Conservation (phyloP, 306 rosid species). For the Luffa aegyptiaca region DNA sequence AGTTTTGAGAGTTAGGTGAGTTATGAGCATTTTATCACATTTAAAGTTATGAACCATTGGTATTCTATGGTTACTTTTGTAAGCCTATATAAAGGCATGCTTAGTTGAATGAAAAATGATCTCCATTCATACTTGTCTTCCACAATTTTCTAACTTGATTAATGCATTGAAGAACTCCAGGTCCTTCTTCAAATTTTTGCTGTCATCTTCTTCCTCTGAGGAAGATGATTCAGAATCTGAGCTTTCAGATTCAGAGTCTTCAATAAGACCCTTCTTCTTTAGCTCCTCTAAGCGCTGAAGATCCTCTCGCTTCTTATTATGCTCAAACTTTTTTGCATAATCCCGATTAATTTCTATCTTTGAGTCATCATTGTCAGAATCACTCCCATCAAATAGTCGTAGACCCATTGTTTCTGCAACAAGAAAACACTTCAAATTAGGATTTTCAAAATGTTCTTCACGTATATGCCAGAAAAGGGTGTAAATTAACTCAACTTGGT, state of each 20-base stretch:
- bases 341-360: constrained; percentile 44
- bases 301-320: constrained; percentile 83
- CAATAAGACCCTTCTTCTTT: constrained; percentile 57
- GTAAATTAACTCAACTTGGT: background rate
- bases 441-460: background rate
- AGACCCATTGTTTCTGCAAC: constrained; percentile 19
- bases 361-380: constrained; percentile 41
- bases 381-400: constrained; percentile 52
- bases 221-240: constrained; percentile 32
- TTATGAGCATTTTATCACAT: too few species aligned
- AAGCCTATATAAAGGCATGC: too few species aligned
- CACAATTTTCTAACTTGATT: too few species aligned
- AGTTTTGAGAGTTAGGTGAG: too few species aligned
- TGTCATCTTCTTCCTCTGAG: constrained; percentile 22
- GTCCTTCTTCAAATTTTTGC: constrained; percentile 10
- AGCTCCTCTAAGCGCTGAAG: constrained; percentile 72
- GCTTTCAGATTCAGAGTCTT: constrained; percentile 26
- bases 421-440: background rate
- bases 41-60: too few species aligned
- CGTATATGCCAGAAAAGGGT: background rate
- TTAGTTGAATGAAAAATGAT: too few species aligned
- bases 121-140: too few species aligned
- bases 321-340: constrained; percentile 38
- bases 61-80: too few species aligned
- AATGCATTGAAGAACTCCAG: constrained; percentile 52